Evolutionary conservation across 2,329 filamentous ascomycete species (phyloP), one percentile per base, ranked within the genome.

Genomic region (Epichloe festucae): DNA sequence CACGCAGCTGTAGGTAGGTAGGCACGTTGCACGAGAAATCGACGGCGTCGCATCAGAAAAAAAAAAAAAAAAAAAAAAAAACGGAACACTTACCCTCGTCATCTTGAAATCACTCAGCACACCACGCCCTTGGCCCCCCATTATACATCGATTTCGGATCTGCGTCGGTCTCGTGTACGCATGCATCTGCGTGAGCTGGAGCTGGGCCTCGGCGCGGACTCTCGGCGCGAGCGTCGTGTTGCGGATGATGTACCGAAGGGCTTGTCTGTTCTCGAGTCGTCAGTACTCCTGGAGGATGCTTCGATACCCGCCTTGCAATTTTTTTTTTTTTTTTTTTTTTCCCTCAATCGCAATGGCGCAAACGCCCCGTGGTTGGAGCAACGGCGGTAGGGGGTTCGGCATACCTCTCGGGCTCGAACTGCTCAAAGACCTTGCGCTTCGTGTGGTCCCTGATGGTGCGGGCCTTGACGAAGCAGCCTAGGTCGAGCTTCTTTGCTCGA

Each of bases 101-200:
- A 98, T 79, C 70, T 89, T 88, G 64, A 98, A 98, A 64, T 93
- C 91, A 52, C 89, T 82, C 58, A 97, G 76, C n/a, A 98, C 77
- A 84, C 89, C 89, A 59, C 89, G 79, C 17, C 85, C 85, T 67
- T 88, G 89, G n/a, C 93, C 93, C 89, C 89, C 89, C 66, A 91
- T 79, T 50, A 95, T 84, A 73, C 93, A 98, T 59, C 93, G 76
- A 71, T 96, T 97, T 68, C 85, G 84, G 67, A 98, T 90, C 75
- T 96, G 90, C 48, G 91, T 95, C 53, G 88, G 82, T 55, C 90
- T 79, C 38, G 93, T 97, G 71, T 97, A 97, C 74, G 81, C 83
- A 73, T 96, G 90, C 91, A 97, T 96, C 71, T 95, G 85, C 3
- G 85, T 82, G 58, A 98, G 76, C 71, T 97, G 85, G 52, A 98